phyloP scores from a whole-genome alignment of 2,329 filamentous ascomycete species.

The Penicillium paneum region DNA sequence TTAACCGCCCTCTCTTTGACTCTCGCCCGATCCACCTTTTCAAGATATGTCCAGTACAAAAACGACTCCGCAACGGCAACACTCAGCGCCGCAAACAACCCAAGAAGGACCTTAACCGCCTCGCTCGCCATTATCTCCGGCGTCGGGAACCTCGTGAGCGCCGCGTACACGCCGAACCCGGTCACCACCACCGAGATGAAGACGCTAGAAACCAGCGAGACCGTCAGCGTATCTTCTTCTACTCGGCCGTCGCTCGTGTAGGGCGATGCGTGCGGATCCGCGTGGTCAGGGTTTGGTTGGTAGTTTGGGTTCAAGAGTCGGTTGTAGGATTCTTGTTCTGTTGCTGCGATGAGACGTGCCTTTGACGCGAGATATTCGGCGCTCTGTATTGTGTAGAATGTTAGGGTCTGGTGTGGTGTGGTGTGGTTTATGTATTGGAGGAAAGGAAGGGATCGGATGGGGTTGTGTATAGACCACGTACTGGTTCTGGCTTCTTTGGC shows the following conservation, averaged over 20 bases:
- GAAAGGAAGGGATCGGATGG: background rate
- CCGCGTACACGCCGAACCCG: conserved; percentile 48
- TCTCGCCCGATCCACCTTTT: conserved; percentile 42
- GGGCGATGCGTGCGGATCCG: conserved; percentile 38
- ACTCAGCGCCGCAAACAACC: conserved; percentile 39
- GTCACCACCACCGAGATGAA: conserved; percentile 76
- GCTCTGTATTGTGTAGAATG: conserved; percentile 45
- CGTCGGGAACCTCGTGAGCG: conserved; percentile 38
- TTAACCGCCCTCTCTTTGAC: conserved; percentile 36
- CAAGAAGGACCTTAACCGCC: conserved; percentile 40
- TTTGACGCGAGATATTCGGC: conserved; percentile 84
- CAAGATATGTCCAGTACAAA: conserved; percentile 47
- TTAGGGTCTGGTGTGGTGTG: background rate
- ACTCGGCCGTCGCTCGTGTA: background rate
- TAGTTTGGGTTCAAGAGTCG: conserved; percentile 63
- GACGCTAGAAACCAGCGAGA: conserved; percentile 77
- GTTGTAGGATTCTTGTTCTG: conserved; percentile 78
- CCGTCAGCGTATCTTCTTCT: conserved; percentile 38
- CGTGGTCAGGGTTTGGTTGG: conserved; percentile 48
- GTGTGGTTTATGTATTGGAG: background rate
- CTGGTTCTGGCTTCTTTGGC: conserved; percentile 71
- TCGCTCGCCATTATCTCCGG: conserved; percentile 33
- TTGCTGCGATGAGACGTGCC: conserved; percentile 75
- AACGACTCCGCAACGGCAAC: conserved; percentile 48
- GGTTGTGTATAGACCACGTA: conserved; percentile 42